Evolutionary conservation across 768 basidiomycete genomes (phyloP), one percentile per base, ranked within the genome.

Genomic region (Leccinum fibrillosum): DNA sequence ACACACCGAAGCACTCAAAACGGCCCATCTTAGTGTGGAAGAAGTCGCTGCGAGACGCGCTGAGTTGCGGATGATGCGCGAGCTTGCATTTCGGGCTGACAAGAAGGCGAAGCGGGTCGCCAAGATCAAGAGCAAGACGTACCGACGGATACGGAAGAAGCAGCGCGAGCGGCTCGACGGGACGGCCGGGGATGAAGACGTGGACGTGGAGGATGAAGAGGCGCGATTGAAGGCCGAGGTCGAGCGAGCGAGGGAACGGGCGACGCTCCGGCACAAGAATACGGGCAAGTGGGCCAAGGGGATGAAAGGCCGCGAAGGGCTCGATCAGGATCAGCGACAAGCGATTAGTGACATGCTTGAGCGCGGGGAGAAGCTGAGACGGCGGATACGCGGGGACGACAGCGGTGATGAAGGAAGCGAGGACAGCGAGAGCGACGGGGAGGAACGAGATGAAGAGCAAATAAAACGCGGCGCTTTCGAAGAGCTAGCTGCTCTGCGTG

Each of bases 91-190:
- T 76, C 86, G 95, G 5, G 93, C 93, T 0, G 96, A 98, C 64
- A 77, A 84, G 35, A 94, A 96, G 71, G 91, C 94, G 17, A 90
- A 90, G 68, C 85, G 95, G 17, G 79, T 96, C 17, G 84, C 88
- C 21, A 98, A 95, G 76, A 99, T 99, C 75, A 98, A 98, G 78
- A 92, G 89, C 71, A 96, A 94, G 75, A 85, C 92, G 2, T 98
- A 94, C 70, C 81, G 94, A 28, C 88, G 89, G 62, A 79, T 98
- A 49, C 86, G 86, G 67, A 82, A 91, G 70, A 94, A 90, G 69
- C 84, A 89, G 66, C 81, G 82, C 49, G 89, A 86, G 57, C 85
- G 84, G 60, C 74, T 87, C 15, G 76, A 77, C 72, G 69, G 70
- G 65, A 84, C 77, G 51, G 79, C 69, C 2, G 80, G 13, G 0